Percentiles rank a stretch among this genome's conserved stretches.
phyloP scores from a whole-genome alignment of 345 rosid species.

The Gossypium stocksii region DNA sequence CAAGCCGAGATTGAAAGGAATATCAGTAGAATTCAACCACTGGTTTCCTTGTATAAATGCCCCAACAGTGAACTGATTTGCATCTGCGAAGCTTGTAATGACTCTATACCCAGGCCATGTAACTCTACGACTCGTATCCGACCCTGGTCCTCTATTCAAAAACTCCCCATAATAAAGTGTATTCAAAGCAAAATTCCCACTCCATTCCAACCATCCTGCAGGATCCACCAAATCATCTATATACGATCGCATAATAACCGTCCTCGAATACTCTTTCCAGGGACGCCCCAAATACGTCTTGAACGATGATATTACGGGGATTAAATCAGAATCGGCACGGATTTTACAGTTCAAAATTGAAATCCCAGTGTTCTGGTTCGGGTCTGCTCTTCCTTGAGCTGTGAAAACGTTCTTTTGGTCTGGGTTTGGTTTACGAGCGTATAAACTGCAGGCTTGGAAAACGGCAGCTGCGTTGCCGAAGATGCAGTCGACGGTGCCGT shows the following conservation, averaged over 20 bases:
- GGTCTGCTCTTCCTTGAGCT: slow-evolving; percentile 60
- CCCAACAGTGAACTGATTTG: slow-evolving; percentile 51
- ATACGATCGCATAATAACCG: slow-evolving; percentile 40
- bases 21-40: slow-evolving; percentile 56
- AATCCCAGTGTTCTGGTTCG: slow-evolving; percentile 59
- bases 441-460: slow-evolving; percentile 59
- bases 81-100: slow-evolving; percentile 41
- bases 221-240: slow-evolving; percentile 61
- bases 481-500: slow-evolving; percentile 69
- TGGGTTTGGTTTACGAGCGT: slow-evolving; percentile 58
- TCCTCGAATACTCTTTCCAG: slow-evolving; percentile 70
- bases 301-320: slow-evolving; percentile 42
- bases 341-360: slow-evolving; percentile 58
- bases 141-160: slow-evolving; percentile 57
- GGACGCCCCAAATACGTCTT: slow-evolving; percentile 70
- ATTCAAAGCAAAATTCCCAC: slow-evolving; percentile 37
- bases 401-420: slow-evolving; percentile 54
- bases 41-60: slow-evolving; percentile 50
- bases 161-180: slow-evolving; percentile 74
- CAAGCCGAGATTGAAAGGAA: slow-evolving; percentile 35
- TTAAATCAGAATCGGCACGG: slow-evolving; percentile 52
- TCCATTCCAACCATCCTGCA: slow-evolving; percentile 77
- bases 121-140: slow-evolving; percentile 55
- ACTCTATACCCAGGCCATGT: slow-evolving; percentile 65
- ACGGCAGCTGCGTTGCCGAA: slow-evolving; percentile 72